phyloP scores from a whole-genome alignment of 208 protist species.

The Crithidia fasciculata region DNA sequence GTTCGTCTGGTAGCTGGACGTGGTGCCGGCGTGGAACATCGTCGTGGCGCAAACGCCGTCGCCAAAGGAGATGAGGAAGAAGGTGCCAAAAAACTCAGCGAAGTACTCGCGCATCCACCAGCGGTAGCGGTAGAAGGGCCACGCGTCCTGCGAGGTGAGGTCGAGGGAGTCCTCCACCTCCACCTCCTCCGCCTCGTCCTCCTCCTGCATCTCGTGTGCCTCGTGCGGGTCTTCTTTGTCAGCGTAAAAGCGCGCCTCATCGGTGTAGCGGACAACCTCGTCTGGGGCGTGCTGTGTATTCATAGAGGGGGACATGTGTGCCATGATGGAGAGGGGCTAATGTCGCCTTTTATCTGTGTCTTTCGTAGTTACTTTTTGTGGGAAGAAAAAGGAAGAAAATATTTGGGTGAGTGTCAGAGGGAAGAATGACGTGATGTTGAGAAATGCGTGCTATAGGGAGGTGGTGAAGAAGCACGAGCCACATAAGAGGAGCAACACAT shows the following conservation, averaged over 20 bases:
- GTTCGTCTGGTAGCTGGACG: constrained; percentile 16
- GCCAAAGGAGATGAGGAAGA: constrained; percentile 57
- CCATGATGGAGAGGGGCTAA: not conserved
- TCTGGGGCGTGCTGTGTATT: not conserved
- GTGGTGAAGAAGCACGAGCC: too few relatives aligned
- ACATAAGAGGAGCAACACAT: too few relatives aligned
- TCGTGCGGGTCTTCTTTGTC: constrained; percentile 14
- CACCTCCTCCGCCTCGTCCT: constrained; percentile 5
- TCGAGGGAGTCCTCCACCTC: constrained; percentile 1
- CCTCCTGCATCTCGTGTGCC: constrained; percentile 1
- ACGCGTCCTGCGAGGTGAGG: constrained; percentile 26
- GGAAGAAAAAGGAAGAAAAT: not conserved
- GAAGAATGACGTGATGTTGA: too few relatives aligned
- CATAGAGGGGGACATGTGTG: not conserved
- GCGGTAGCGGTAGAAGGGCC: constrained; percentile 42
- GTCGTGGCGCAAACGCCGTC: constrained; percentile 40
- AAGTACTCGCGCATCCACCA: constrained; percentile 49
- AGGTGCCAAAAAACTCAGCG: constrained; percentile 59
- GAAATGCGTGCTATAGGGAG: too few relatives aligned
- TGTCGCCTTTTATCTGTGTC: not conserved
- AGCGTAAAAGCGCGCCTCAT: constrained; percentile 8
- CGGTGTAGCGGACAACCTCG: not conserved
- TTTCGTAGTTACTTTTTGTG: not conserved
- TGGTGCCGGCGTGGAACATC: constrained; percentile 18
- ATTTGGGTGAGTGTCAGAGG: too few relatives aligned